Evolutionary conservation across 148 eudicot species (phyloP), one percentile per base, ranked within the genome.

Genomic region (Vaccinium darrowii): DNA sequence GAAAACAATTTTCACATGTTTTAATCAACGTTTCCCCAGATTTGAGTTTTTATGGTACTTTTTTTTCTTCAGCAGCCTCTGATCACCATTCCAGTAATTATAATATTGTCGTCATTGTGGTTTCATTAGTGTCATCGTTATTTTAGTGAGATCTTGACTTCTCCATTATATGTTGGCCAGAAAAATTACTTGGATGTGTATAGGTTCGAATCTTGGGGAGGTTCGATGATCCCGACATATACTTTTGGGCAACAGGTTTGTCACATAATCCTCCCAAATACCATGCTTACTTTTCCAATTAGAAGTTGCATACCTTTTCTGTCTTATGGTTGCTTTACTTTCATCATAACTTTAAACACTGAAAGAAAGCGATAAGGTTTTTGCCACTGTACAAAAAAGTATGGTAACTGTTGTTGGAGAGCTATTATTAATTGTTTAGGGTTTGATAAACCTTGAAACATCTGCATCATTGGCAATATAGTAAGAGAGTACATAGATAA

Each of bases 151-250:
- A 19, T 72, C 72, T 85, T 65, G 27, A 85, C 86, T 49, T 81
- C 54, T 78, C 52, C 84, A 74, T 36, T 86, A 81, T 23, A 71
- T 89, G 65, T 83, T 81, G 30, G 86, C 84, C 94, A 96, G 96
- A 95, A 89, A 92, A 97, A 97, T 86, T 97, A 97, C 90, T 88
- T 97, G 92, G 98, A 97, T 76, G 91, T 97, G 36, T 97, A 97
- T 71, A 90, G 94, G 18, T 97, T 84, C 85, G 99, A 97, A 86
- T 89, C 88, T 81, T 97, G 99, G 99, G 99, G 96, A 84, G 95
- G 96, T 78, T 93, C 94, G 62, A 51, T 94, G 88, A 94, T 97
- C 84, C 99, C 99, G 75, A 90, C 93, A 7, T 97, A 94, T 87
- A 82, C 85, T 60, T 63, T 87, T 84, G 98, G 99, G 74, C 98